Conservation (phyloP, 1,284 basidiomycete genomes). For the Ganoderma resinaceum region DNA sequence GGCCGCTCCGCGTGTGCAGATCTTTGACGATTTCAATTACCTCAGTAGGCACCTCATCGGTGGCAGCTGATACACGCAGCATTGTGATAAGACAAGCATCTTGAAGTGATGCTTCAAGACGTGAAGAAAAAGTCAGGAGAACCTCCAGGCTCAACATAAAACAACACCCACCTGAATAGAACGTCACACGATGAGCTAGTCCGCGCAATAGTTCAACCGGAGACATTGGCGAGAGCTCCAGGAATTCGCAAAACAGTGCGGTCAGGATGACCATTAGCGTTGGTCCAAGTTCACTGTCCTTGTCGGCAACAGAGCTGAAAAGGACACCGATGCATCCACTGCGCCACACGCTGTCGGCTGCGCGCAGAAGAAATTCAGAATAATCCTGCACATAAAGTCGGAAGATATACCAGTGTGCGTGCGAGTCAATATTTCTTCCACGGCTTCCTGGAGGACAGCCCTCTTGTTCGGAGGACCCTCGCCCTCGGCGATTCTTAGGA, state of each 20-base stretch:
- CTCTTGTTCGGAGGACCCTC: conserved; percentile 39
- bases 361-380: conserved; percentile 1
- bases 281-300: conserved; percentile 52
- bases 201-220: conserved; percentile 59
- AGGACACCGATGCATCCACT: conserved; percentile 58
- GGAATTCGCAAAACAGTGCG: conserved; percentile 69
- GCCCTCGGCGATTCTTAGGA: conserved; percentile 53
- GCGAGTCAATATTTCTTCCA: conserved; percentile 59
- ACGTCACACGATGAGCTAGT: conserved; percentile 51
- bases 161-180: conserved; percentile 53
- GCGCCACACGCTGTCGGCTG: conserved; percentile 54
- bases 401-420: conserved; percentile 52
- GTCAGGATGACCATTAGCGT: conserved; percentile 69
- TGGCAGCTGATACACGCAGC: conserved; percentile 66
- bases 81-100: conserved; percentile 74
- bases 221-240: conserved; percentile 55
- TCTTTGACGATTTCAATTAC: conserved; percentile 50
- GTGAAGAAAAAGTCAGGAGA: background rate
- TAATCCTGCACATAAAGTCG: background rate
- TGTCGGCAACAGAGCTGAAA: conserved; percentile 54
- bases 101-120: conserved; percentile 63
- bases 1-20: conserved; percentile 50
- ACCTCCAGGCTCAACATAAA: conserved; percentile 1
- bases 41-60: conserved; percentile 57
- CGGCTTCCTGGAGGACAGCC: conserved; percentile 57